These are phyloP conservation scores for Suhomyces taliae DNA, from an alignment of 1,139 yeast species.

Conservation along the genomic window DNA sequence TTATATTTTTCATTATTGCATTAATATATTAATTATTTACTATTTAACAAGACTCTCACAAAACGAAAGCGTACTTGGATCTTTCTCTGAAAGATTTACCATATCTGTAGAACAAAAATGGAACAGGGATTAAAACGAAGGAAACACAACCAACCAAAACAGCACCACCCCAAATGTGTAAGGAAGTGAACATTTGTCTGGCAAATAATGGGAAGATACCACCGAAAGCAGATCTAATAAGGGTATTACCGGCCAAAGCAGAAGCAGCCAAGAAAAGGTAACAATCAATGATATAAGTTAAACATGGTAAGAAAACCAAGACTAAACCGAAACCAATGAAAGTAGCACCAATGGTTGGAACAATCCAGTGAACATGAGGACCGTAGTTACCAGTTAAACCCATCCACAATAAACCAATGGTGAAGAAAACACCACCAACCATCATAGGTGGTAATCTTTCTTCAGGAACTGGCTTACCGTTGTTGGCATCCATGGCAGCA, in stretches of 20 bases:
- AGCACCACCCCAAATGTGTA: constrained; percentile 85
- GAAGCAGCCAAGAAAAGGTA: constrained; percentile 83
- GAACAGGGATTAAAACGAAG: constrained; percentile 64
- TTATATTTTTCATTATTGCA: background rate
- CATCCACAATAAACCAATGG: constrained; percentile 80
- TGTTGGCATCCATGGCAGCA: constrained; percentile 42
- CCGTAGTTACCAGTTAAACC: constrained; percentile 82
- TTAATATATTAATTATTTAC: too few species aligned
- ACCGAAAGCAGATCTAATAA: constrained; percentile 62
- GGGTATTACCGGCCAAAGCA: constrained; percentile 86
- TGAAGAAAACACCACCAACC: constrained; percentile 65
- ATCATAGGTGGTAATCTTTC: constrained; percentile 76
- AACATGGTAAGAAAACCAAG: constrained; percentile 72
- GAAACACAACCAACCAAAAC: constrained; percentile 73
- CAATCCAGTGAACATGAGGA: constrained; percentile 73
- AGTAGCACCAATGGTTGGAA: constrained; percentile 74
- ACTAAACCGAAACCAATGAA: constrained; percentile 75
- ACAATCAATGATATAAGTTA: constrained; percentile 79
- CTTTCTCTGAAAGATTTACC: constrained; percentile 62
- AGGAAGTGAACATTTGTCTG: constrained; percentile 65
- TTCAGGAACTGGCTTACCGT: constrained; percentile 72
- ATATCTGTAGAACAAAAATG: constrained; percentile 64
- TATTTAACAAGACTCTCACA: constrained; percentile 2
- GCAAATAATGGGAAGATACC: constrained; percentile 54
- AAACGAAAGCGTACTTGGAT: constrained; percentile 63